Base-by-base conservation (phyloP, 768 basidiomycete species). In the Boletus bicolor region DNA sequence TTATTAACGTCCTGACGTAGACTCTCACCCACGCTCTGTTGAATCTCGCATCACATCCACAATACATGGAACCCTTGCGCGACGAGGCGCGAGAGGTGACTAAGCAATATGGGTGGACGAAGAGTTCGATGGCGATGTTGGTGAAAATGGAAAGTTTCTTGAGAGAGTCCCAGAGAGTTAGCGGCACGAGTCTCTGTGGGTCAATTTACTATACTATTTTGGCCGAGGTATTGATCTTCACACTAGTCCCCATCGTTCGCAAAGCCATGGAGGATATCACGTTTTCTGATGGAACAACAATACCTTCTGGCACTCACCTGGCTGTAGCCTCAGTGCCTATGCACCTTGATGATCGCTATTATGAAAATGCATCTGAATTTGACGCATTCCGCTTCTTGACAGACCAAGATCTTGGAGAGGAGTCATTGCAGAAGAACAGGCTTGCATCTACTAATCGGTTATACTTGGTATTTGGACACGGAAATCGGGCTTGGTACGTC, bases 121-220 rank as follows among this genome's bases (percentile, higher is more conserved):
- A 72, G 57, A 55, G 58, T 28, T 66, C 67, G 12, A 67, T 77
- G 63, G 63, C 55, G 8, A 70, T 64, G 56, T 55, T 76, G 60
- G 64, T 68, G 55, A 72, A 73, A 60, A 61, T 76, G 52, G 77
- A 79, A 51, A 79, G 76, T 49, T 78, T 80, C 59, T 49, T 80
- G 50, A 74, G 72, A 49, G 78, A 78, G 56, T 72, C 73, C 3
- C 70, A 73, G 57, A 69, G 77, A 32, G 30, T 71, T 12, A 72
- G 69, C 7, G 71, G 72, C 10, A 66, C 73, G 21, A 71, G 61
- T 38, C 62, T 68, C 35, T 62, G 75, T 75, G 54, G 7, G 74
- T 62, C 48, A 15, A 21, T 49, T 39, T 36, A 41, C 32, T 7
- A 19, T 36, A 17, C 43, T 12, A 14, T 34, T 11, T 8, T 34